A percentile compares a stretch with the other conserved stretches of the same genome.
phyloP scores from a whole-genome alignment of 202 grass and related monocot genomes.

The Cymbopogon flexuosus region DNA sequence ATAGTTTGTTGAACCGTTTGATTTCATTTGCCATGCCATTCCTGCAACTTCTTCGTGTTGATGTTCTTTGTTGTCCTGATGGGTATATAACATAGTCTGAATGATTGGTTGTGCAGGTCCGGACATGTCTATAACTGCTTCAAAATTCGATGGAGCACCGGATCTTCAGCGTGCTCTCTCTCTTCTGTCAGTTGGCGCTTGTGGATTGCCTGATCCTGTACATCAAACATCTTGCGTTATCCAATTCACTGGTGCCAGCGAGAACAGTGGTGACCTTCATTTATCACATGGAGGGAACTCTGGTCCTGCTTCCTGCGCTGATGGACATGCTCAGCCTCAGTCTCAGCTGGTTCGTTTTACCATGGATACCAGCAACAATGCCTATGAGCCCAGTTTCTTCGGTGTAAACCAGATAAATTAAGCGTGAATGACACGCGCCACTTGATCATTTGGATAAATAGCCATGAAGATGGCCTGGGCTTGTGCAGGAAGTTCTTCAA shows the following conservation, averaged over 20 bases:
- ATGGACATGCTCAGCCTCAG: slow-evolving; percentile 23
- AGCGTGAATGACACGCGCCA: background rate
- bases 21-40: slow-evolving; percentile 15
- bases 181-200: no score
- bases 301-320: slow-evolving; percentile 34
- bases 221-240: slow-evolving; percentile 54
- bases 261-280: slow-evolving; percentile 44
- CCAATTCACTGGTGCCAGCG: slow-evolving; percentile 51
- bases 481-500: slow-evolving; percentile 20
- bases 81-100: slow-evolving; percentile 20
- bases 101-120: slow-evolving; percentile 44
- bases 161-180: slow-evolving; percentile 86
- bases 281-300: slow-evolving; percentile 42
- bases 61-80: slow-evolving; percentile 13
- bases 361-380: slow-evolving; percentile 33
- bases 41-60: background rate
- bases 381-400: slow-evolving; percentile 39
- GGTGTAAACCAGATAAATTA: slow-evolving; percentile 46
- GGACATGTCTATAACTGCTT: slow-evolving; percentile 57
- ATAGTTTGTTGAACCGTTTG: background rate
- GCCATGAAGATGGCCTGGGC: slow-evolving; percentile 8
- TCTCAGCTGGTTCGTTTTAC: slow-evolving; percentile 40
- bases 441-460: slow-evolving; percentile 19
- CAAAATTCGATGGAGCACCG: slow-evolving; percentile 87
- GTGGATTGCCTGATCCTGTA: no score